Evolutionary conservation across 345 rosid genomes (phyloP), one percentile per base, ranked within the genome.

Genomic region (Barbarea vulgaris): DNA sequence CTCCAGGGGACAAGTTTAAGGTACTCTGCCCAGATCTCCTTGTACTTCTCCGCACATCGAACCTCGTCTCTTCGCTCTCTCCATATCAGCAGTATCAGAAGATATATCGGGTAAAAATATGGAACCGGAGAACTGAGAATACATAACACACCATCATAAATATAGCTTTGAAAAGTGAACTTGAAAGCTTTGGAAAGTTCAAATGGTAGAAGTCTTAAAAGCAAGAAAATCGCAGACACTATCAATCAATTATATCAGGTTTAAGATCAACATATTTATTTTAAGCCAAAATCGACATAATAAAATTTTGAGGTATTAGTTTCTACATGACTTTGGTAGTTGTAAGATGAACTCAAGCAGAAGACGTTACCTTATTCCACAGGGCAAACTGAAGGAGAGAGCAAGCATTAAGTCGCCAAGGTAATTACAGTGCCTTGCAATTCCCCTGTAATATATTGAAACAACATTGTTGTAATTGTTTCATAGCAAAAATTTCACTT

Each of bases 361-460:
- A 37, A 64, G 69, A 48, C 68, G 33, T 41, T 82, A 94, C 98
- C 95, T 86, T 76, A 86, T 78, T 64, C 97, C 97, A 47, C 97
- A 95, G 50, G 97, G 97, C 53, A 95, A 86, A 81, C 97, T 86
- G 83, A 95, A 91, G 57, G 99, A 92, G 33, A 92, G 84, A 33
- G 97, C 97, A 79, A 95, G 85, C 89, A 90, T 73, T 80, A 92
- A 74, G 82, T 95, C 97, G 25, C 97, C 97, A 17, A 95, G 97
- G 81, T 95, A 95, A 73, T 95, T 95, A 69, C 90, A 90, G 70
- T 95, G 99, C 85, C 99, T 90, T 50, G 97, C 96, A 28, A 92
- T 85, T 56, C 99, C 99, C 97, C 97, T 95, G 70, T 76, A 52
- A 72, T 67, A 41, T 62, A 27, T 18, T 44, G 14, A 57, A 68